Base-by-base conservation (phyloP, 495 filamentous ascomycete species). In the Aspergillus funiculosus region DNA sequence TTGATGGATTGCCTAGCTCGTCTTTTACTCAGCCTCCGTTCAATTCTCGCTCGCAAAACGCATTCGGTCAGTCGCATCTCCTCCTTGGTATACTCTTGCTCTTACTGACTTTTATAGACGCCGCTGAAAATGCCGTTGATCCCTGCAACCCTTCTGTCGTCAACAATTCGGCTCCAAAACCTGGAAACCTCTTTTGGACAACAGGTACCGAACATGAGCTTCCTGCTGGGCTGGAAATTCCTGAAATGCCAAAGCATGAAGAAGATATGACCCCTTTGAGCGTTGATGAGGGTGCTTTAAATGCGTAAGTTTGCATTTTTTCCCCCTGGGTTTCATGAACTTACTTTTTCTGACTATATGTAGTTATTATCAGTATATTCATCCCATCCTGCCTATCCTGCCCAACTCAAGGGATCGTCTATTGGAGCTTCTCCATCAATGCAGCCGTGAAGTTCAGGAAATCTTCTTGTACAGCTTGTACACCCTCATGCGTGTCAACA, bases 371-470 rank as follows among this genome's bases (percentile, higher is more conserved):
- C 68, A 75, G 14, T 67, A 76, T 21, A 79, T 94, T 13, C 87
- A 94, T 55, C 77, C 79, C 1, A 77, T 80, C 11, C 81, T 90
- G 42, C 89, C 89, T 0, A 66, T 94, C 3, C 74, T 95, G 11
- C 78, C 86, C 1, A 71, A 78, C 51, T 80, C 74, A 26, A 87
- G 82, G 52, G 69, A 74, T 26, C 71, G 77, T 5, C 71, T 89
- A 3, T 68, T 80, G 30, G 73, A 74, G 9, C 68, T 82, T 29
- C 62, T 92, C 14, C 72, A 75, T 7, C 74, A 78, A 39, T 82
- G 80, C 54, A 76, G 79, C 4, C 53, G 69, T 6, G 61, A 71
- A 9, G 67, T 88, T 4, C 80, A 85, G 40, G 81, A 86, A 35
- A 85, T 82, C 0, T 89, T 92, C 54, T 65, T 82, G 18, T 76